Evolutionary conservation across 2,329 filamentous ascomycete species (phyloP), one percentile per base, ranked within the genome.

Genomic region (Trichothecium sympodiale): DNA sequence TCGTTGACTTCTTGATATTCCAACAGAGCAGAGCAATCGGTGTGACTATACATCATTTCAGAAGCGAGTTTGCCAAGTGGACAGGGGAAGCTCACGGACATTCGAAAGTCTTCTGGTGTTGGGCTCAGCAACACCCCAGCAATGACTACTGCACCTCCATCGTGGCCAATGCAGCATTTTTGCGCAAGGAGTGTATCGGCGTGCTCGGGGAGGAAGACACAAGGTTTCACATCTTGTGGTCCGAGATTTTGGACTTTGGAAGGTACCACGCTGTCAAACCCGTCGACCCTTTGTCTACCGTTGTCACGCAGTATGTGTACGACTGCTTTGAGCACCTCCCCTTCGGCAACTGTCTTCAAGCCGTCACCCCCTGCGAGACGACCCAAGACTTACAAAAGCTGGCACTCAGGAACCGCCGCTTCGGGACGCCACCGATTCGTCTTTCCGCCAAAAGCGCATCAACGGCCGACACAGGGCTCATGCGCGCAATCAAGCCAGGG

Each of bases 281-380:
- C 8, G 26, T 31, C 4, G 23, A 40, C 18, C 23, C 37, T 14
- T 41, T 51, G 0, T 50, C 51, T 4, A 89, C 84, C 0, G 56
- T 83, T 0, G 79, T 88, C 0, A 89, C 85, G 0, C 73, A 78
- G 0, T 83, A 80, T 38, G 71, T 82, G 0, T 69, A 74, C 40
- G 49, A 71, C 3, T 72, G 72, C 37, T 91, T 91, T 43, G 60
- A 64, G 3, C 57, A 78, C 15, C 67, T 85, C 51, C 69, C 69
- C 4, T 82, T 79, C 45, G 71, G 64, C 1, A 50, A 61, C 3
- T 57, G 69, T 3, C 58, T 85, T 5, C 55, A 65, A 36, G 40
- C 45, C 0, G 45, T 60, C 1, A 42, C 57, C 1, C 45, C 56
- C 2, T 52, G 49, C 28, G 23, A 39, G 4, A 28, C 43, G 4